These are phyloP conservation scores for Hypsizygus marmoreus DNA, from an alignment of 768 basidiomycete species.

Conservation along the genomic window DNA sequence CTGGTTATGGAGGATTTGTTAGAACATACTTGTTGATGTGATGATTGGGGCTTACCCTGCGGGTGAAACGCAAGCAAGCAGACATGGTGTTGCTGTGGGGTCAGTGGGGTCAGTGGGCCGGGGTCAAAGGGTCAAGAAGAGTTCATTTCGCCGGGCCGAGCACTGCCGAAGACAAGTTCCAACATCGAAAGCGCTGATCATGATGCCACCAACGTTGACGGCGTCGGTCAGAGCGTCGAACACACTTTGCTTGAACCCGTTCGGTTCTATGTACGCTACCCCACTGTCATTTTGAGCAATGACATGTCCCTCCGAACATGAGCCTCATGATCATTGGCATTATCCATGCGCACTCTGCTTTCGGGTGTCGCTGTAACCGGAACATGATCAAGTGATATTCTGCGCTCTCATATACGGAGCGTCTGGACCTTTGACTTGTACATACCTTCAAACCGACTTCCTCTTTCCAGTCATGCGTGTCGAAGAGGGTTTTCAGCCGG, in stretches of 20 bases:
- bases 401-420: not conserved
- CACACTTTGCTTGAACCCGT: not conserved
- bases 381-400: conserved; percentile 9
- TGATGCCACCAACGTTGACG: too few species aligned
- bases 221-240: conserved; percentile 1
- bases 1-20: conserved; percentile 31
- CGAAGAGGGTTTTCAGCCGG: conserved; percentile 69
- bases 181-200: too few species aligned
- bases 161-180: conserved; percentile 6
- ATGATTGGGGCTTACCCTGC: conserved; percentile 41
- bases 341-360: too few species aligned
- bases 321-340: too few species aligned
- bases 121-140: too few species aligned
- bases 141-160: conserved; percentile 9
- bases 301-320: too few species aligned
- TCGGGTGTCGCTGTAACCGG: conserved; percentile 1
- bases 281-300: conserved; percentile 3
- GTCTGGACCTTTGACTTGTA: not conserved
- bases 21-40: not conserved
- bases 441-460: not conserved
- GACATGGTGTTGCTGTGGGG: conserved; percentile 41
- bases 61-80: conserved; percentile 73
- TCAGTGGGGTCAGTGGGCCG: not conserved
- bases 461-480: conserved; percentile 46
- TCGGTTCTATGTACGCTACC: too few species aligned